Evolutionary conservation across 2,329 filamentous ascomycete species (phyloP), one percentile per base, ranked within the genome.

Genomic region (Cladosporium colombiae): DNA sequence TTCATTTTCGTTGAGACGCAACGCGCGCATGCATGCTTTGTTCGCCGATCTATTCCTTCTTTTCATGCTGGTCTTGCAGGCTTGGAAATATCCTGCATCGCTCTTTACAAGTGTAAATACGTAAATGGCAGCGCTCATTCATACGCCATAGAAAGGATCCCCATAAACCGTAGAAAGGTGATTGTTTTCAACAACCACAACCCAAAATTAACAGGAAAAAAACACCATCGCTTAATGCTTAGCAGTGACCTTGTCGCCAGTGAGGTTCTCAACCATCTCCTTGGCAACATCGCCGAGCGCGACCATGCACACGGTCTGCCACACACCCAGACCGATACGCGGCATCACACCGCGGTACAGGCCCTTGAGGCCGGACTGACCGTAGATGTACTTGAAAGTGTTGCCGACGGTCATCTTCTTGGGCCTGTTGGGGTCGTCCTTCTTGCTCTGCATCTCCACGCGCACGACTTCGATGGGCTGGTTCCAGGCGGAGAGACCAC

Each of bases 261-360:
- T 89, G 73, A 87, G 77, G 79, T 86, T 88, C 80, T 88, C 86
- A 69, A 89, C 86, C 72, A 82, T 81, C 73, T 89, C 86, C 77
- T 89, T 89, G 68, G 87, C 87, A 76, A 87, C 87, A 83, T 98
- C 95, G 82, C 95, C 95, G 81, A 98, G 86, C 76, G 94, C 95
- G 82, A 99, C 95, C 95, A 99, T 99, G 86, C 95, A 99, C 77
- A 99, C 91, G 69, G 95, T 99, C 86, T 99, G 95, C 95, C 95
- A 99, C 83, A 99, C 88, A 78, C 95, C 90, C 70, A 99, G 89
- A 73, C 93, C 93, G 78, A 99, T 93, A 79, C 95, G 90, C 74
- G 95, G 95, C 72, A 92, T 86, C 70, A 99, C 94, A 77, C 95
- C 95, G 77, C 95, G 92, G 86, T 99, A 99, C 71, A 99, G 85